Evolutionary conservation across 805 yeast genomes (phyloP), one percentile per base, ranked within the genome.

Genomic region (Wickerhamiella sergipiensis): DNA sequence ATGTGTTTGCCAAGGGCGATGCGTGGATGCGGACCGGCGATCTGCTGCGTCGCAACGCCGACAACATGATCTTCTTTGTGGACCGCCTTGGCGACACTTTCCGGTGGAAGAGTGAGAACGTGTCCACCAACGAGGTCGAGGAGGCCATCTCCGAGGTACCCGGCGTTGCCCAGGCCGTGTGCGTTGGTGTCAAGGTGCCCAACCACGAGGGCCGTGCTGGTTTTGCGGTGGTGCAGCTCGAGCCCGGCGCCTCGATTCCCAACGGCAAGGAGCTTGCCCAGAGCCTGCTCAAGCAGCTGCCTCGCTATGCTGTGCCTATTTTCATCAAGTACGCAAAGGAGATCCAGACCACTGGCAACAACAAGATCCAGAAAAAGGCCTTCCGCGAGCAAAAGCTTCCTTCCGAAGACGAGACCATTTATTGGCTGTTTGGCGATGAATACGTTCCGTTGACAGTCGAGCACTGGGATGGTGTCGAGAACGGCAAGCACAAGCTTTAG

Each of bases 51-150:
- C 68, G 73, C 63, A 95, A 87, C 64, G 71, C 71, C 26, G 75
- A 80, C 56, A 84, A 86, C 0, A 68, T 81, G 56, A 74, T 83
- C 64, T 86, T 83, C 67, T 89, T 89, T 66, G 86, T 88, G 45
- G 97, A 89, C 70, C 73, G 97, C 61, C 68, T 90, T 61, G 97
- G 97, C 43, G 97, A 89, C 63, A 90, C 97, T 0, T 89, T 85
- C 71, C 75, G 97, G 59, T 89, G 97, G 97, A 90, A 87, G 69
- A 83, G 95, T 1, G 97, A 89, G 68, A 89, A 89, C 65, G 96
- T 90, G 10, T 80, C 92, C 17, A 88, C 97, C 13, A 81, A 89
- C 33, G 97, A 89, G 68, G 96, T 89, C 40, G 97, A 90, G 63
- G 84, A 82, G 61, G 73, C 76, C 66, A 63, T 70, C 47, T 64